Evolutionary conservation across 1,284 basidiomycete genomes (phyloP).

Genomic region (Apiotrichum siamense): DNA sequence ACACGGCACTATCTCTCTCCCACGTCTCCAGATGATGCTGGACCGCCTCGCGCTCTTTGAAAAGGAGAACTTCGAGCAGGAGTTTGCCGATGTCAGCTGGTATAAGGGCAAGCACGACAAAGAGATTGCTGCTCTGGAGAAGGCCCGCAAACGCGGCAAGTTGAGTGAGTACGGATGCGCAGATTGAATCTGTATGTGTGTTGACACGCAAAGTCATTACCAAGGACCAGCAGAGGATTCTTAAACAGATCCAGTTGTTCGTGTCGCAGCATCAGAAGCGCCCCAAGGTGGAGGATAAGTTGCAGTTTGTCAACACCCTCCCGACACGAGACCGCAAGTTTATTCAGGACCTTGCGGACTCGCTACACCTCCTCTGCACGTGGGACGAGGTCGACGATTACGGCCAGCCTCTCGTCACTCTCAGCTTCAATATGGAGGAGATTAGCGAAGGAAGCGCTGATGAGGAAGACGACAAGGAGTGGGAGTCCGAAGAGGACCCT

Average conservation of each 20-base stretch:
- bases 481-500: conserved; percentile 50
- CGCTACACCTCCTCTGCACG: conserved; percentile 65
- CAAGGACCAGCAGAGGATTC: conserved; percentile 64
- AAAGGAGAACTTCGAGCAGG: conserved; percentile 80
- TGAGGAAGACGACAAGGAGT: conserved; percentile 33
- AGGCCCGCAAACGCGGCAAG: conserved; percentile 45
- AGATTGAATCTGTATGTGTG: neutral
- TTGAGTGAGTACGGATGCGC: conserved; percentile 25
- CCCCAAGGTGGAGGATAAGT: conserved; percentile 47
- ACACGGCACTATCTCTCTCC: conserved; percentile 71
- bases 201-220: conserved; percentile 58
- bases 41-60: conserved; percentile 85
- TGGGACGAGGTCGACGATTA: conserved; percentile 89
- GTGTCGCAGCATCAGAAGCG: conserved; percentile 55
- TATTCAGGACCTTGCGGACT: conserved; percentile 64
- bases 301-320: conserved; percentile 69
- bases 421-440: conserved; percentile 54
- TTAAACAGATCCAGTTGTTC: conserved; percentile 68
- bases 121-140: conserved; percentile 54
- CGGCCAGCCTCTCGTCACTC: conserved; percentile 54
- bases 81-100: conserved; percentile 82
- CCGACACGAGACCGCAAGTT: conserved; percentile 71
- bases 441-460: conserved; percentile 31
- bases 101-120: conserved; percentile 81
- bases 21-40: conserved; percentile 76